Conservation (phyloP, 495 filamentous ascomycete species). For the Penicillium simplicissimum region DNA sequence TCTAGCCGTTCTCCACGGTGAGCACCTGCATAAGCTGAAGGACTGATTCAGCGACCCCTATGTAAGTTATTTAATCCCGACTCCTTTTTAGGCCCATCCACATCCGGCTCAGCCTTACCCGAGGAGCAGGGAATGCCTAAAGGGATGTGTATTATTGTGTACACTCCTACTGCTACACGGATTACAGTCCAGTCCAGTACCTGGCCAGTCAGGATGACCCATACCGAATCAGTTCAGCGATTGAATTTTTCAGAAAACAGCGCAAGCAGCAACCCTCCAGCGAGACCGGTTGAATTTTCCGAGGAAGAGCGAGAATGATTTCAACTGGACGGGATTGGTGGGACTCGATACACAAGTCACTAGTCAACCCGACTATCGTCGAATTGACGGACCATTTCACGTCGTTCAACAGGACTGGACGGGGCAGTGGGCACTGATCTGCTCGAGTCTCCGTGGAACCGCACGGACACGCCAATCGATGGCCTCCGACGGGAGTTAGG, state of each 20-base stretch:
- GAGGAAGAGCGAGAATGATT: background rate
- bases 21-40: slow-evolving; percentile 6
- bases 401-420: background rate
- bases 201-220: too few relatives aligned
- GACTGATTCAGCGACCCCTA: background rate
- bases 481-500: too few relatives aligned
- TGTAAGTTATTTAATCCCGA: background rate
- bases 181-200: too few relatives aligned
- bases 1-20: background rate
- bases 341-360: background rate
- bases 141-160: too few relatives aligned
- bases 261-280: background rate
- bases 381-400: background rate
- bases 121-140: background rate
- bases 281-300: background rate
- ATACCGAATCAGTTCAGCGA: too few relatives aligned
- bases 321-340: background rate
- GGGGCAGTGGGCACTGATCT: background rate
- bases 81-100: background rate
- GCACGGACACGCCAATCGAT: background rate
- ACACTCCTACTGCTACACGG: too few relatives aligned
- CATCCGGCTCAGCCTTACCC: slow-evolving; percentile 3
- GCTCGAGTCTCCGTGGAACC: background rate
- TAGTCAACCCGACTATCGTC: too few relatives aligned
- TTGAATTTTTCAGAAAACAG: background rate